Conservation (phyloP, 2,329 filamentous ascomycete species). For the Sclerotinia sclerotiorum region DNA sequence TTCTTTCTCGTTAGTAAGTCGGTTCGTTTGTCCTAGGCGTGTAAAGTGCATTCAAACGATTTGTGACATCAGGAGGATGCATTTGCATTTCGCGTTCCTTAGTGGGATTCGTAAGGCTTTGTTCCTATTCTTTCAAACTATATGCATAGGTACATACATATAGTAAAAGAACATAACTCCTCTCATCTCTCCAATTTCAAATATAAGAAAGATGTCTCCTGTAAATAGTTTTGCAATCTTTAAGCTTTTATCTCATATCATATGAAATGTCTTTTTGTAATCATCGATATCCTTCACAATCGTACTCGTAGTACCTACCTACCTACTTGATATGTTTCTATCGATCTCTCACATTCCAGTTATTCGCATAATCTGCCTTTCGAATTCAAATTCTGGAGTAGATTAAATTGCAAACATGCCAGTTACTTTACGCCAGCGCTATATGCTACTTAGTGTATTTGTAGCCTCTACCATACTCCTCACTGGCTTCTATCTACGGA, state of each 20-base stretch:
- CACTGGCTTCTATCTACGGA: constrained; percentile 8
- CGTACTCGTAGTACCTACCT: neutral
- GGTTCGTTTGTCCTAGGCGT: neutral
- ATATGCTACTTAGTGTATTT: constrained; percentile 7
- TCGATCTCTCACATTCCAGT: constrained; percentile 3
- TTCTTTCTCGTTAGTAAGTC: neutral
- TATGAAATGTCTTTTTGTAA: neutral
- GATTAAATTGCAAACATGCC: constrained; percentile 6
- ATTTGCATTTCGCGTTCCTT: neutral
- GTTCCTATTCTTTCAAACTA: neutral
- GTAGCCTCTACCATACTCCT: neutral
- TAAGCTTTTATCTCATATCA: neutral
- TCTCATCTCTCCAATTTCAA: neutral
- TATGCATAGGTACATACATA: neutral
- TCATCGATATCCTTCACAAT: neutral
- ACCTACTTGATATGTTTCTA: neutral
- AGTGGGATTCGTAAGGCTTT: constrained; percentile 5
- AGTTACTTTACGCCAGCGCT: constrained; percentile 8
- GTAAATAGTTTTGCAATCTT: neutral
- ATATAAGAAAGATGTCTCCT: neutral
- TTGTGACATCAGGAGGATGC: neutral
- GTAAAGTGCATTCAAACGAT: constrained; percentile 2
- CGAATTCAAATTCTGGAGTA: neutral
- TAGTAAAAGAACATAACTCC: neutral
- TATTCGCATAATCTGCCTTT: neutral